Evolutionary conservation across 768 basidiomycete genomes (phyloP).

Genomic region (Boletellus emodensis): DNA sequence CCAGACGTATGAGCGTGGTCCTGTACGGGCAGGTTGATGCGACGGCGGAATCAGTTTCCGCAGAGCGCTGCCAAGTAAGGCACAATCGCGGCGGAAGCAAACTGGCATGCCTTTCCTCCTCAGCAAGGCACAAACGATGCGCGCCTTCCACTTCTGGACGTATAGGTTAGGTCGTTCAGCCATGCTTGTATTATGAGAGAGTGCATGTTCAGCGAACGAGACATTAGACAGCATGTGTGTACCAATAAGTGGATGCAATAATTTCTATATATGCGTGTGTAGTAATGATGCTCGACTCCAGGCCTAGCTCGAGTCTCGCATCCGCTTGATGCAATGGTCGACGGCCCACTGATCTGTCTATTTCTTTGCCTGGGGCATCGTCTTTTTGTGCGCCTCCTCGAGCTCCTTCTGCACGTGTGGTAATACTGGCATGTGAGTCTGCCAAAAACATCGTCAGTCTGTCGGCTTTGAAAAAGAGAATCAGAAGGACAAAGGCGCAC

Average conservation of each 20-base stretch:
- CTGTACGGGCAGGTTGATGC: too few species aligned
- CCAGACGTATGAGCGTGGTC: too few species aligned
- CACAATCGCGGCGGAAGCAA: too few species aligned
- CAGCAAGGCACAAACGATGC: too few species aligned
- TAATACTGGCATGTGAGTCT: conserved; percentile 81
- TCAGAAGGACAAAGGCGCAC: conserved; percentile 32
- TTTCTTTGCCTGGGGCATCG: conserved; percentile 65
- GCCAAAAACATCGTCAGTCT: not conserved
- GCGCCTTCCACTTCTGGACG: too few species aligned
- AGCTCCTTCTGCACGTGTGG: conserved; percentile 86
- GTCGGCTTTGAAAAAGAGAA: not conserved
- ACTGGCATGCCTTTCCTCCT: too few species aligned
- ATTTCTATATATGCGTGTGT: conserved; percentile 14
- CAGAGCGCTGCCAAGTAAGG: too few species aligned
- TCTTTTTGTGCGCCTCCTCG: conserved; percentile 81
- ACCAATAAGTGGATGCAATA: conserved; percentile 13
- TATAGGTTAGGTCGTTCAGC: too few species aligned
- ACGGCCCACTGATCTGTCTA: conserved; percentile 42
- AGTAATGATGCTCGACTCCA: conserved; percentile 3
- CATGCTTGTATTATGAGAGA: not conserved
- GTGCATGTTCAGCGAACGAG: conserved; percentile 5
- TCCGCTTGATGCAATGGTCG: not conserved
- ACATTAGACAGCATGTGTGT: conserved; percentile 10
- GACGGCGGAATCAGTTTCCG: too few species aligned
- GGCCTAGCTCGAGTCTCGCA: not conserved